These are phyloP conservation scores for Coriaria nepalensis DNA, from an alignment of 306 rosid species.

Conservation along the genomic window DNA sequence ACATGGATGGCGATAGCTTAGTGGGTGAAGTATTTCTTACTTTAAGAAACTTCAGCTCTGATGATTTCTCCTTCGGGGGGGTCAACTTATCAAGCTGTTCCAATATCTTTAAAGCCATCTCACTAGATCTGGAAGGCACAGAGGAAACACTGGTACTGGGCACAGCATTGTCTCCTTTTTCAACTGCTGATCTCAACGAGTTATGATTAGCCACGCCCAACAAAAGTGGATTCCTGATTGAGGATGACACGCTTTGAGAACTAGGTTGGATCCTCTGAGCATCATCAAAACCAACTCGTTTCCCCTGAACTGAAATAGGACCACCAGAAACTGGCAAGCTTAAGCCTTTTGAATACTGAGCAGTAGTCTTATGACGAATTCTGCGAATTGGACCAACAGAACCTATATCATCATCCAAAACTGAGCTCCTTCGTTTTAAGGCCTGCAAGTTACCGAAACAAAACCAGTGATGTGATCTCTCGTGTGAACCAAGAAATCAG, in stretches of 20 bases:
- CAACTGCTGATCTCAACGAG: constrained; percentile 25
- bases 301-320: constrained; percentile 23
- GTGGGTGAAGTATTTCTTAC: constrained; percentile 40
- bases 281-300: constrained; percentile 24
- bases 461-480: constrained; percentile 5
- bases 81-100: constrained; percentile 70
- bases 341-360: constrained; percentile 44
- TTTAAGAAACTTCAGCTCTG: constrained; percentile 25
- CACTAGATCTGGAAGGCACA: constrained; percentile 55
- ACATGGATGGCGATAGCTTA: constrained; percentile 70
- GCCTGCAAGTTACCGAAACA: constrained; percentile 28
- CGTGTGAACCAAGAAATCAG: constrained; percentile 6
- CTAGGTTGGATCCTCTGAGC: constrained; percentile 17
- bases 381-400: constrained; percentile 73
- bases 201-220: constrained; percentile 23
- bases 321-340: constrained; percentile 36
- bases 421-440: constrained; percentile 52
- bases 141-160: constrained; percentile 29
- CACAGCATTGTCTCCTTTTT: constrained; percentile 24
- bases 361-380: constrained; percentile 67
- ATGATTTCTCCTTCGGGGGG: constrained; percentile 57
- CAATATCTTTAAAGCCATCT: constrained; percentile 68
- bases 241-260: constrained; percentile 27
- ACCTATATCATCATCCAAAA: constrained; percentile 64
- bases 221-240: constrained; percentile 25